A percentile compares a stretch with the other conserved stretches of the same genome.
phyloP scores from a whole-genome alignment of 768 basidiomycete genomes.

The Russula dissimulans region DNA sequence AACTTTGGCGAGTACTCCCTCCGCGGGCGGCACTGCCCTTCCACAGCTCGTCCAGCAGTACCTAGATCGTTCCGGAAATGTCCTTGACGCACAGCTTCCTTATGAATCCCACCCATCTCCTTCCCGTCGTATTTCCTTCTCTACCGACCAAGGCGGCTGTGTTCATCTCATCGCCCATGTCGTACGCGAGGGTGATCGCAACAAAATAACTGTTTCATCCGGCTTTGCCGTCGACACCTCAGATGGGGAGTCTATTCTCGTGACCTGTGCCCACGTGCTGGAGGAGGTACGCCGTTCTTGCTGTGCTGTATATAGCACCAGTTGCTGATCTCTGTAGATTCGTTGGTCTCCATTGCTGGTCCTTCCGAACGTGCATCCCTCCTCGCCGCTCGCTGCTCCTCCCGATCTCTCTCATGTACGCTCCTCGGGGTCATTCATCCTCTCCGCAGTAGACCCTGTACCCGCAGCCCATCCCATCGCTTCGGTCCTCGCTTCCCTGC shows the following conservation, averaged over 20 bases:
- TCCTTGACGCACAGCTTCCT: slow-evolving; percentile 35
- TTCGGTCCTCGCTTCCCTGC: slow-evolving; percentile 45
- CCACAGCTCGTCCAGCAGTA: slow-evolving; percentile 37
- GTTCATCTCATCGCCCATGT: slow-evolving; percentile 48
- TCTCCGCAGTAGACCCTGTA: slow-evolving; percentile 28
- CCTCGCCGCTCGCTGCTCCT: neutral
- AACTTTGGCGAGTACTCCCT: slow-evolving; percentile 1
- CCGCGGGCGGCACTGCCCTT: slow-evolving; percentile 14
- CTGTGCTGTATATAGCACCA: neutral
- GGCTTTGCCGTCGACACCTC: slow-evolving; percentile 43
- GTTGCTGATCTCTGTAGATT: slow-evolving; percentile 23
- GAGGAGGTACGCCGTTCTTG: slow-evolving; percentile 38
- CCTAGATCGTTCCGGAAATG: slow-evolving; percentile 31
- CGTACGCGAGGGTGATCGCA: slow-evolving; percentile 28
- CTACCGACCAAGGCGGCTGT: slow-evolving; percentile 19
- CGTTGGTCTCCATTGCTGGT: slow-evolving; percentile 28
- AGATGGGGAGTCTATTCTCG: slow-evolving; percentile 29
- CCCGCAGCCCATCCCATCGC: slow-evolving; percentile 29
- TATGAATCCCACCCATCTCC: slow-evolving; percentile 42
- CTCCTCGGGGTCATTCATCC: slow-evolving; percentile 34
- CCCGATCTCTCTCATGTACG: slow-evolving; percentile 12
- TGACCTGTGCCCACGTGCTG: slow-evolving; percentile 56
- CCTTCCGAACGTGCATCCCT: slow-evolving; percentile 2
- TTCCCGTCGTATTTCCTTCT: slow-evolving; percentile 24
- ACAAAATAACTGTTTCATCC: slow-evolving; percentile 44